Evolutionary conservation across 2,329 filamentous ascomycete genomes (phyloP), one percentile per base, ranked within the genome.

Genomic region (Fusarium solani-melongenae): DNA sequence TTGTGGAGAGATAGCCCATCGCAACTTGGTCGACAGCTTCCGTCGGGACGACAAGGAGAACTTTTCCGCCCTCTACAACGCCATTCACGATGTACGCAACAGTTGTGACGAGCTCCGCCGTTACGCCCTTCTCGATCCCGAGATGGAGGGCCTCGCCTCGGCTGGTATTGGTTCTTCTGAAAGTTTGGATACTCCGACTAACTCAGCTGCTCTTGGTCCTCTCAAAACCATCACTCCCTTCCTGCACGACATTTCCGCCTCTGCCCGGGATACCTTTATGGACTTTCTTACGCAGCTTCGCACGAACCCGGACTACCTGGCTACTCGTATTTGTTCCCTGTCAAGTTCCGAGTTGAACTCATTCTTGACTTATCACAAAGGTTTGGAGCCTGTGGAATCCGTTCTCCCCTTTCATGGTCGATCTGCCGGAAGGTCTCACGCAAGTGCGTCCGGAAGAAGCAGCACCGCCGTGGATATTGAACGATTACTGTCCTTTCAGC

Each of bases 251-350:
- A 89, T 98, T 58, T 93, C 95, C 60, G 86, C 90, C 65, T 91
- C 92, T 71, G 91, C 94, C 64, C 88, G 94, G 79, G 90, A 94
- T 70, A 90, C 92, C 49, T 90, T 98, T 67, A 81, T 98, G 67
- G 90, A 91, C 71, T 96, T 98, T 79, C 84, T 98, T 76, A 92
- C 90, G 57, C 90, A 94, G 82, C 89, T 98, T 71, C 91, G 96
- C 76, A 95, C 93, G 72, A 95, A 98, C 81, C 92, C 94, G 39
- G 92, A 95, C 78, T 98, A 97, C 83, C 83, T 99, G 81, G 94
- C 96, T 78, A 91, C 93, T 72, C 91, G 95, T 73, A 88, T 99
- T 73, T 91, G 91, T 80, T 91, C 90, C 77, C 86, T 99, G 75
- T 92, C 91, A 64, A 90, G 92, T 67, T 85, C 91, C 70, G 95